Percentiles rank a stretch among this genome's conserved stretches.
Evolutionary conservation across 1,139 yeast genomes (phyloP).

Genomic region (Candida tetrigidarum): DNA sequence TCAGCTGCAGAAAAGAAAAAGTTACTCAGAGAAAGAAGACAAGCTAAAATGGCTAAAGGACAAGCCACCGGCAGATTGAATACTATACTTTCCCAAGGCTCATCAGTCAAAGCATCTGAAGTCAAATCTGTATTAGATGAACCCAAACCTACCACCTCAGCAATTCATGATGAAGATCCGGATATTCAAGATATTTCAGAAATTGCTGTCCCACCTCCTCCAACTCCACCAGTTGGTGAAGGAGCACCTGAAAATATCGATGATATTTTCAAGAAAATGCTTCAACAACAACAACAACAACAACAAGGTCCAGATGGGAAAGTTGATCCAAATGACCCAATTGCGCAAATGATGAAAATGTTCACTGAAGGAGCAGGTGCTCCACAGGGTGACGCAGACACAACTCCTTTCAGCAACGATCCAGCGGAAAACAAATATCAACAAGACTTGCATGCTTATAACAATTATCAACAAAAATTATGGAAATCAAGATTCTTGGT

Average conservation of each 20-base stretch:
- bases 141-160: constrained; percentile 10
- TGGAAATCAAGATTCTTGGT: constrained; percentile 39
- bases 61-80: constrained; percentile 60
- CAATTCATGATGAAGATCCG: constrained; percentile 35
- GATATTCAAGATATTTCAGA: constrained; percentile 29
- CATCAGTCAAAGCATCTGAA: constrained; percentile 36
- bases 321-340: constrained; percentile 24
- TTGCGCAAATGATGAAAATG: constrained; percentile 39
- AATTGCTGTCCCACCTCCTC: constrained; percentile 12
- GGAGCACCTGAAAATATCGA: constrained; percentile 30
- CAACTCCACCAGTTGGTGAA: constrained; percentile 16
- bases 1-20: constrained; percentile 67
- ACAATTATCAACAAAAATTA: constrained; percentile 35
- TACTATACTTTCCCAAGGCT: constrained; percentile 45
- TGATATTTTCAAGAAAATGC: constrained; percentile 37
- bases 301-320: constrained; percentile 16
- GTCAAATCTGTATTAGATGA: constrained; percentile 43
- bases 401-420: constrained; percentile 11
- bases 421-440: constrained; percentile 33
- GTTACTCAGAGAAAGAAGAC: constrained; percentile 68
- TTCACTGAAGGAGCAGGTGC: constrained; percentile 19
- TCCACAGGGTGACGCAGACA: constrained; percentile 11
- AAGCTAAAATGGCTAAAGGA: constrained; percentile 67
- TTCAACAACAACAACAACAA: constrained; percentile 18
- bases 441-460: constrained; percentile 33